These are phyloP conservation scores for Paramyrothecium sp. DNA, from an alignment of 2,329 filamentous ascomycete species.

Conservation along the genomic window DNA sequence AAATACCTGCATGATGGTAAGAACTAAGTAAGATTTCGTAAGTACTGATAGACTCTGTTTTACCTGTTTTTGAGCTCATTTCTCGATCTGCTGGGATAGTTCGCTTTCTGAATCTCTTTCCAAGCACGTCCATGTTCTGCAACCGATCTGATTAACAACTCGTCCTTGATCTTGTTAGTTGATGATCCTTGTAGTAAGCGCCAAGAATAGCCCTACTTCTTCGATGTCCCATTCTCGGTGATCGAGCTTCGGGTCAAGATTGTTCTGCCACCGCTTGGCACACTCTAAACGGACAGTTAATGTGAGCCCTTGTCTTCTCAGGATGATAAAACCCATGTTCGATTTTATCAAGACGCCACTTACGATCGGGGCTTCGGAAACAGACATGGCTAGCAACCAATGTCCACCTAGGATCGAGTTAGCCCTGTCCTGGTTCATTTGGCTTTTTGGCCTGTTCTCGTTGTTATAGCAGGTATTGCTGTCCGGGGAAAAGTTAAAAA, in stretches of 20 bases:
- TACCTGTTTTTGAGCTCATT: conserved; percentile 19
- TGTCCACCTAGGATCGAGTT: conserved; percentile 30
- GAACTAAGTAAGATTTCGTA: too few species aligned
- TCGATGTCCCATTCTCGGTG: conserved; percentile 16
- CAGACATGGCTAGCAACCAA: conserved; percentile 35
- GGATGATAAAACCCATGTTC: too few species aligned
- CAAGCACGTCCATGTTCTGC: conserved; percentile 16
- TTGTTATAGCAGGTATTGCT: not conserved
- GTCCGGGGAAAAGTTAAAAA: not conserved
- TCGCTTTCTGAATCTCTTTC: conserved; percentile 16
- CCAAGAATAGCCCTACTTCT: conserved; percentile 11
- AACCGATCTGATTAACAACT: conserved; percentile 12
- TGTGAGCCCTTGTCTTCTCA: not conserved
- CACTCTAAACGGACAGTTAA: conserved; percentile 29
- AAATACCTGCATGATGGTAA: too few species aligned
- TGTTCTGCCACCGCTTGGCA: conserved; percentile 44
- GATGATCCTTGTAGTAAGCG: not conserved
- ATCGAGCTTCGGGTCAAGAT: conserved; percentile 37
- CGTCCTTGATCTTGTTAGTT: conserved; percentile 8
- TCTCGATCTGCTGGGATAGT: conserved; percentile 13
- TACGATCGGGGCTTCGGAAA: conserved; percentile 26
- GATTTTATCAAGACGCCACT: not conserved
- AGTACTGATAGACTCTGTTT: too few species aligned
- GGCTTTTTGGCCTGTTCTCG: too few species aligned
- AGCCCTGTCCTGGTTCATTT: too few species aligned